Evolutionary conservation across 2,329 filamentous ascomycete species (phyloP), one percentile per base, ranked within the genome.

Genomic region (Ophiocordyceps sinensis): DNA sequence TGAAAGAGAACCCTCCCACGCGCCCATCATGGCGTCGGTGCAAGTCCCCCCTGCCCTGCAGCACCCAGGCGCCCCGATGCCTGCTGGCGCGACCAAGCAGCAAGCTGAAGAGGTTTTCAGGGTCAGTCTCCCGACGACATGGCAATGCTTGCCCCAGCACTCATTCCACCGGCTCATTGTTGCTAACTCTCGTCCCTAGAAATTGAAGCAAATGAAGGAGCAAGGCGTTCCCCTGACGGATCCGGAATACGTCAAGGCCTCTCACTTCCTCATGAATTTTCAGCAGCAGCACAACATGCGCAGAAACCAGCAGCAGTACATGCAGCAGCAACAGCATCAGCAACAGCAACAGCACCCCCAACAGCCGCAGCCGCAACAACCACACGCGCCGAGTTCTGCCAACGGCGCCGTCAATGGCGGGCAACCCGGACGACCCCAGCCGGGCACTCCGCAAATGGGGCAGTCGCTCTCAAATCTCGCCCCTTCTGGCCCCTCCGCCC

Each of bases 131-230:
- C 2, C 15, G 23, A 10, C n/a, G n/a, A 35, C 32, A n/a, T 9
- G 3, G 23, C 3, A 17, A 5, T 17, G 11, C 12, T 28, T 30
- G 12, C 5, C 12, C 23, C 5, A 13, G 19, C 3, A 5, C 26
- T 35, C n/a, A 2, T 13, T 37, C 21, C 37, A 42, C 15, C 4
- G 3, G 19, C 19, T 19, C 19, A 19, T 4, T 4, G 19, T 19
- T 19, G 35, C 17, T 6, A 17, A 29, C 37, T 9, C 35, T 28
- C 8, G 28, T 9, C 13, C 12, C 32, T 17, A 95, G 88, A 87
- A 85, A 73, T 91, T 84, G 49, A 82, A 84, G 56, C 77, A 85
- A 59, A 87, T 96, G 83, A 91, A 89, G 63, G 75, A 84, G 42
- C 73, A 81, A 53, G 88, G 88, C 50, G 81, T 93, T 21, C 77